These are phyloP conservation scores for Rhexocercosporidium sp. DNA, from an alignment of 2,329 filamentous ascomycete genomes.

Conservation along the genomic window DNA sequence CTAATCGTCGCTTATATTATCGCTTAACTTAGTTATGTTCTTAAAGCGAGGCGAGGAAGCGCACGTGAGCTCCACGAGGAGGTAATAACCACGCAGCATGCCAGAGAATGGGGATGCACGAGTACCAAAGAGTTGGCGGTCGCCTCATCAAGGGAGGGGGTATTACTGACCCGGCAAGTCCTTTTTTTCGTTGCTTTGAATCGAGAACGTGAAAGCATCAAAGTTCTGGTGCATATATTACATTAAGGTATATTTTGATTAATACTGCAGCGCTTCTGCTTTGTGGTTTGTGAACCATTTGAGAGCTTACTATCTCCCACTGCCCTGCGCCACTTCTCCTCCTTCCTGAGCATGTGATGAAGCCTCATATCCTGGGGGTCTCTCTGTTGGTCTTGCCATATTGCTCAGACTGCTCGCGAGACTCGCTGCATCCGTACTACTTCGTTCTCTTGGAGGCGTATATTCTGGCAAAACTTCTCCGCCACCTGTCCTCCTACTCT, in stretches of 20 bases:
- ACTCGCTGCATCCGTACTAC: neutral
- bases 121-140: too few species aligned
- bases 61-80: too few species aligned
- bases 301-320: neutral
- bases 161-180: neutral
- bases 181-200: too few species aligned
- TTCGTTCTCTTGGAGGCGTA: neutral
- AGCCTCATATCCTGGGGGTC: neutral
- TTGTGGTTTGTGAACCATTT: neutral
- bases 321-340: neutral
- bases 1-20: too few species aligned
- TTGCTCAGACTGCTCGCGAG: neutral
- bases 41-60: too few species aligned
- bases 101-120: too few species aligned
- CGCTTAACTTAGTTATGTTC: too few species aligned
- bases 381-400: neutral
- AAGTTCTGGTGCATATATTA: neutral
- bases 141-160: too few species aligned
- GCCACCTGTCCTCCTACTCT: neutral
- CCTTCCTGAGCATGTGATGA: neutral
- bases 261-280: neutral
- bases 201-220: too few species aligned
- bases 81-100: too few species aligned
- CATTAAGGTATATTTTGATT: neutral
- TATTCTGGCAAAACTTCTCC: slow-evolving; percentile 8